Evolutionary conservation across 2,329 filamentous ascomycete genomes (phyloP), one percentile per base, ranked within the genome.

Genomic region (Cladophialophora exuberans): DNA sequence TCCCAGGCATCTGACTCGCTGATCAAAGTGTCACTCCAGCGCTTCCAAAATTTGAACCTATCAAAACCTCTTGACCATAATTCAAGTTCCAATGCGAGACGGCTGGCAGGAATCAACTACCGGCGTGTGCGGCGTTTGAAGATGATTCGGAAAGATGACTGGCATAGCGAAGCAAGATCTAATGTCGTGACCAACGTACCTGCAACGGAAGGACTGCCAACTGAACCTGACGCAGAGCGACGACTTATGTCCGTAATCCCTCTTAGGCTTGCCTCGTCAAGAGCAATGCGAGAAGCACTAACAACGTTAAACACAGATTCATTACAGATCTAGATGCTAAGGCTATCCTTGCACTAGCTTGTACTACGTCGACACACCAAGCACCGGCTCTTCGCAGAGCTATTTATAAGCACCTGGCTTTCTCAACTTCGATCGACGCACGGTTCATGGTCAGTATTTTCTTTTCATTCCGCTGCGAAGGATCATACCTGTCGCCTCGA

Each of bases 241-340:
- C 44, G 44, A 13, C 18, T 47, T 13, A 47, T 47, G 44, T 47
- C 20, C 30, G 25, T n/a, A 22, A 13, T 18, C 22, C 41, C 23
- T 44, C n/a, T n/a, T n/a, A n/a, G n/a, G n/a, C n/a, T n/a, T n/a
- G n/a, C n/a, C n/a, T n/a, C n/a, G n/a, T n/a, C n/a, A n/a, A n/a
- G n/a, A n/a, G n/a, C n/a, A n/a, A n/a, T n/a, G n/a, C n/a, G n/a
- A n/a, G n/a, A n/a, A n/a, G n/a, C 4, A 26, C 18, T 15, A 17
- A 10, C 6, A 9, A 30, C 17, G 17, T 13, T 17, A 22, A 13
- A 22, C 20, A n/a, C 18, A 47, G 44, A 47, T 47, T 35, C 44
- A n/a, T 47, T 17, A 36, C 15, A 4, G 30, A 47, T 36, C 30
- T 47, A 9, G 30, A 47, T 15, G 4, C 44, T 15, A 18, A 9